Evolutionary conservation across 2,329 filamentous ascomycete genomes (phyloP), one percentile per base, ranked within the genome.

Genomic region (Tolypocladium nubicola): DNA sequence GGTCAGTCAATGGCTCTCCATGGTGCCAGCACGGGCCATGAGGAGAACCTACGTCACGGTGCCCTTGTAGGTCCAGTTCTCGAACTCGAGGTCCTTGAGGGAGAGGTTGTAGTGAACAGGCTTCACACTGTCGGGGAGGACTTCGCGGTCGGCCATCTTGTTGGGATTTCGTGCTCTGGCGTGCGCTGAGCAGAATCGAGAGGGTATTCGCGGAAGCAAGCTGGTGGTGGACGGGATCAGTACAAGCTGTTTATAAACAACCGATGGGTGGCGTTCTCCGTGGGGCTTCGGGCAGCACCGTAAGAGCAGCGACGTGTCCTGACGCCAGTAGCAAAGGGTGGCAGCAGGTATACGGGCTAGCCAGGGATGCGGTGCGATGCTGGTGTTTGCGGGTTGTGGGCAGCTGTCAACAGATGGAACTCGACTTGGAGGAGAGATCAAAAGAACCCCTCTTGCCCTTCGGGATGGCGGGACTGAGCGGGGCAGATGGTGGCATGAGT

Each of bases 31-130:
- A 55, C 30, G 19, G 50, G 7, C 54, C 33, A 30, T 16, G 55
- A 35, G 45, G 54, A 26, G 33, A 55, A 30, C 77, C 61, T 73
- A 82, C 79, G 71, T 73, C 60, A 97, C 89, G 23, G 80, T 85
- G 63, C 94, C 94, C 75, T 93, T 84, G 77, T 93, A 99, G 59
- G 82, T 84, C 86, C 83, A 86, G 56, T 74, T 73, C 59, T 75
- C 74, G 64, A 93, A 96, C 59, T 96, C 86, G 62, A 99, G 77
- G 65, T 94, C 87, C 68, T 80, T 84, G 65, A 99, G 82, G 57
- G 87, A 90, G 63, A 99, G 79, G 67, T 83, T 79, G 75, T 99
- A 99, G 76, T 97, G 90, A 61, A 79, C 77, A 2, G 94, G 91
- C 76, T 90, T 93, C 69, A 93, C 84, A 63, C 73, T 74, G 65